Evolutionary conservation across 352 stramenopile species (phyloP).

Genomic region (Phytophthora vignae): DNA sequence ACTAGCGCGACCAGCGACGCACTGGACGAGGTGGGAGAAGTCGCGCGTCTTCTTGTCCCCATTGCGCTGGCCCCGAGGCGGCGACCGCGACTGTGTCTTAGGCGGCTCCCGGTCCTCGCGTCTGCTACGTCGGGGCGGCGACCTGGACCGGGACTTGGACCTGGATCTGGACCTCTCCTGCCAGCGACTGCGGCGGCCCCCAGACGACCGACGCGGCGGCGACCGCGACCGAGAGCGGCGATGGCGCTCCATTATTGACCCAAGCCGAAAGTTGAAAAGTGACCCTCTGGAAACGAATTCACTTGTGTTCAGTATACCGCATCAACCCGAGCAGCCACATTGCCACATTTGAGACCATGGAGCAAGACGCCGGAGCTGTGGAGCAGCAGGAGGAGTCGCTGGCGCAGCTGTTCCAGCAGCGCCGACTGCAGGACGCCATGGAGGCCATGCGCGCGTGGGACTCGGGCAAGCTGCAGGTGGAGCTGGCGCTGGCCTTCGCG

Average conservation of each 20-base stretch:
- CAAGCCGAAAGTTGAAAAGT: slow-evolving; percentile 2
- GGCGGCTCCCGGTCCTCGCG: slow-evolving; percentile 1
- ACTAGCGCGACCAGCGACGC: slow-evolving; percentile 11
- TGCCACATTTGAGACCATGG: slow-evolving; percentile 2
- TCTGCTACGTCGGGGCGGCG: slow-evolving; percentile 6
- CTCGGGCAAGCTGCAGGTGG: slow-evolving; percentile 33
- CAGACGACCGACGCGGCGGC: slow-evolving; percentile 16
- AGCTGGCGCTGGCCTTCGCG: slow-evolving; percentile 47
- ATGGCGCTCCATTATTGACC: slow-evolving; percentile 15
- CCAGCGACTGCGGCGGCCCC: slow-evolving; percentile 26
- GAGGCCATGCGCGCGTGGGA: slow-evolving; percentile 47
- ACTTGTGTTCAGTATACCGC: slow-evolving; percentile 25
- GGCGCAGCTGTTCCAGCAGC: slow-evolving; percentile 42
- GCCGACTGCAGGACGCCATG: slow-evolving; percentile 36
- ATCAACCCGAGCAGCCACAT: slow-evolving; percentile 6
- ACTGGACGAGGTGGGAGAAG: slow-evolving; percentile 68
- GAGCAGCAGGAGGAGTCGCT: slow-evolving; percentile 31
- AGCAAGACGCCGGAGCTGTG: background rate
- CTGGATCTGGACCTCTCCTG: slow-evolving; percentile 6
- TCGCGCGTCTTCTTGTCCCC: slow-evolving; percentile 59
- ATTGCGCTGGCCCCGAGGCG: slow-evolving; percentile 16
- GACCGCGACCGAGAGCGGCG: slow-evolving; percentile 34
- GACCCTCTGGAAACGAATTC: slow-evolving; percentile 23
- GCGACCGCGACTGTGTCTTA: slow-evolving; percentile 1
- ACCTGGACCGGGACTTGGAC: slow-evolving; percentile 28